Evolutionary conservation across 2,329 filamentous ascomycete genomes (phyloP).

Genomic region (Penicillium occitanis): DNA sequence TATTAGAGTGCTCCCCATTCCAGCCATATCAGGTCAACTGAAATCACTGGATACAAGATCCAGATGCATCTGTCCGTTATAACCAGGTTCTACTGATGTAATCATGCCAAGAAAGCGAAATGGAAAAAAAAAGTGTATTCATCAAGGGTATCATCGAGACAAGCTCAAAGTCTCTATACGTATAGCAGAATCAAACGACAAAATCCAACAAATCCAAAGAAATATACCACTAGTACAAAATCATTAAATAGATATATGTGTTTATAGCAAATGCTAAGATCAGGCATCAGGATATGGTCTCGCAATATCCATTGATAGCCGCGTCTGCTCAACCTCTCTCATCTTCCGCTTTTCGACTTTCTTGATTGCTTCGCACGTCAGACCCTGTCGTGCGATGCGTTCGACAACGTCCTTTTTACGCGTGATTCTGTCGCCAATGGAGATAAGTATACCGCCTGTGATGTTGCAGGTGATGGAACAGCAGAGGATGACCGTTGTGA

Average conservation of each 20-base stretch:
- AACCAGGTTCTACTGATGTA: background rate
- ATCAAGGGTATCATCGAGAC: background rate
- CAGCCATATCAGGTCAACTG: too few species aligned
- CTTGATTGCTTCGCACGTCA: constrained; percentile 66
- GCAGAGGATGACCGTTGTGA: constrained; percentile 79
- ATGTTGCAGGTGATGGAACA: constrained; percentile 77
- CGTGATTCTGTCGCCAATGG: constrained; percentile 71
- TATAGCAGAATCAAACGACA: background rate
- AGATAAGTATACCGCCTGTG: constrained; percentile 72
- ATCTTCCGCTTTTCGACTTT: constrained; percentile 54
- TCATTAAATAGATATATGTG: background rate
- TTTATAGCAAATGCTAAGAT: background rate
- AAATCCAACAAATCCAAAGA: background rate
- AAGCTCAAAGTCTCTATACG: background rate
- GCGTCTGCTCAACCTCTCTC: constrained; percentile 28
- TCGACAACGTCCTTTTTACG: constrained; percentile 84
- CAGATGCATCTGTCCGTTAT: background rate
- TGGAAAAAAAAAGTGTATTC: background rate
- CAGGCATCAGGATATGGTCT: constrained; percentile 1
- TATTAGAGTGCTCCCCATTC: too few species aligned
- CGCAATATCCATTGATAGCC: background rate
- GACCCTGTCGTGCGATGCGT: constrained; percentile 70
- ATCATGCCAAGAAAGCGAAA: background rate
- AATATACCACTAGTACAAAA: background rate
- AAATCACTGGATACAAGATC: too few species aligned